Base-by-base conservation (phyloP, 441 rosid genomes). In the Hypseocharis bilobata region DNA sequence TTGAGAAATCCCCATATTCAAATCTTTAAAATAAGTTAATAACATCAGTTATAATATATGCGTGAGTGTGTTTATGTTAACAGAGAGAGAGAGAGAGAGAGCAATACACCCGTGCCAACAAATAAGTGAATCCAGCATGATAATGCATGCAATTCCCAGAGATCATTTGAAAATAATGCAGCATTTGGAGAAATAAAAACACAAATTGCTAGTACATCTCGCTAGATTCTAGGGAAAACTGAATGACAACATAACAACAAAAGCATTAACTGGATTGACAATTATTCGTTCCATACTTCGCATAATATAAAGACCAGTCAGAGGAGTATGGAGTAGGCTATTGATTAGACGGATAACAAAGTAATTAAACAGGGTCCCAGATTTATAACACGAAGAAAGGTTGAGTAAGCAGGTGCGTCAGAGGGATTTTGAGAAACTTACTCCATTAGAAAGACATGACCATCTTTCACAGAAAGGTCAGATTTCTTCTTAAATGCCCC, bases 401-500 rank as follows among this genome's bases (percentile, higher is more conserved):
- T 6, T n/a, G 6, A 42, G 19, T 3, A 2, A 7, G 6, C 40
- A 36, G 19, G 4, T 1, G 14, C 27, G 36, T 63, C 26, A 58
- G 28, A 44, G 36, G 30, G 60, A 55, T 16, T 1, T 40, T 22
- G 17, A 1, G 51, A 3, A 36, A 76, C 99, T 89, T 85, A 94
- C 98, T 94, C 99, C 96, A 89, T 85, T 49, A 91, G 80, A 80
- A 94, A 82, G 61, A 91, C 84, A 58, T 91, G 99, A 59, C 99
- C 98, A 81, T 94, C 99, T 86, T 86, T 91, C 64, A 83, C 85
- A 70, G 95, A 94, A 47, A 94, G 94, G 77, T 94, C 99, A 45
- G 97, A 86, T 82, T 91, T 94, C 91, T 88, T 94, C 90, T 94
- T 94, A 83, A 91, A 94, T 45, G 99, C 99, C 56, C 98, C 98